Percentiles rank a stretch among this genome's conserved stretches.
Conservation (phyloP, 2,329 filamentous ascomycete genomes). For the Neopestalotiopsis sp. region DNA sequence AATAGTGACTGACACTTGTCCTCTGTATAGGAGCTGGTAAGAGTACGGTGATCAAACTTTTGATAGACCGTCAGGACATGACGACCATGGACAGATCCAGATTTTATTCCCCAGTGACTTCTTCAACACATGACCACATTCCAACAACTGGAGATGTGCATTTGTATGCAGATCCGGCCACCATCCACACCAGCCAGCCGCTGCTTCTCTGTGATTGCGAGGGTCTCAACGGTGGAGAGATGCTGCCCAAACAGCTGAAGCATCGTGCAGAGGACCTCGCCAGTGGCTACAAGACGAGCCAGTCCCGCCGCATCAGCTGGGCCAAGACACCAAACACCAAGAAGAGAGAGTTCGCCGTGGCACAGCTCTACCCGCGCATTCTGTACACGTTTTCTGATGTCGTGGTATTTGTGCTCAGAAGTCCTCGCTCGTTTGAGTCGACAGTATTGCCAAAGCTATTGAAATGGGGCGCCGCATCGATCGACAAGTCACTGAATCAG, state of each 20-base stretch:
- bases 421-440: conserved; percentile 45
- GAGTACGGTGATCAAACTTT: conserved; percentile 53
- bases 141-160: conserved; percentile 58
- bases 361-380: conserved; percentile 48
- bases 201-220: conserved; percentile 58
- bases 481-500: conserved; percentile 60
- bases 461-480: conserved; percentile 53
- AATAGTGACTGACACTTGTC: neutral
- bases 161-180: conserved; percentile 54
- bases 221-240: conserved; percentile 55
- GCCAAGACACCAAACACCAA: conserved; percentile 37
- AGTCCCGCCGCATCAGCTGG: conserved; percentile 36
- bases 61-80: conserved; percentile 44
- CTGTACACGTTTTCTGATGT: conserved; percentile 52
- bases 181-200: conserved; percentile 41
- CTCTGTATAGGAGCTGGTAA: conserved; percentile 47
- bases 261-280: conserved; percentile 25
- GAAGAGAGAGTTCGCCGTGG: conserved; percentile 43
- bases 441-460: conserved; percentile 47
- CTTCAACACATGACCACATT: conserved; percentile 43
- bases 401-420: conserved; percentile 48
- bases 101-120: conserved; percentile 50
- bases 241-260: conserved; percentile 35
- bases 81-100: conserved; percentile 31
- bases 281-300: conserved; percentile 23